Evolutionary conservation across 306 rosid species (phyloP).

Genomic region (Glycine tomentella): DNA sequence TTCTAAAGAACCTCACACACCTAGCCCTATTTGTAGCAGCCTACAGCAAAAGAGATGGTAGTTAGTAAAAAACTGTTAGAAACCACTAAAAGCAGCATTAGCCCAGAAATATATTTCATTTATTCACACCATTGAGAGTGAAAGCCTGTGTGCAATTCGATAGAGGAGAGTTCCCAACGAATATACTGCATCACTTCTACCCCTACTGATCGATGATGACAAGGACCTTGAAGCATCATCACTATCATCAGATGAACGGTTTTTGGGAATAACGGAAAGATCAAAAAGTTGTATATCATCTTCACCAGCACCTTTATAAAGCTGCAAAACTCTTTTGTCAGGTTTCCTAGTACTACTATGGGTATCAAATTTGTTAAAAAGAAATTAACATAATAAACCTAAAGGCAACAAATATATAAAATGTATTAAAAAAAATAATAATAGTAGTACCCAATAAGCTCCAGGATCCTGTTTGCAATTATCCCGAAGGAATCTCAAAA

Average conservation of each 20-base stretch:
- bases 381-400: conserved; percentile 3
- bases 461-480: conserved; percentile 99
- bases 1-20: conserved; percentile 82
- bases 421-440: neutral
- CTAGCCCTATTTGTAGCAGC: conserved; percentile 79
- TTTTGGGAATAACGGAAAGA: conserved; percentile 84
- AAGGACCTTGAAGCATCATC: conserved; percentile 76
- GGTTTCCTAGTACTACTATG: conserved; percentile 35
- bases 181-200: conserved; percentile 83
- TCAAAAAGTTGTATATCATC: conserved; percentile 95
- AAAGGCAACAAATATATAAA: conserved; percentile 16
- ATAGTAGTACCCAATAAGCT: conserved; percentile 95
- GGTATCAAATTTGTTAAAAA: conserved; percentile 18
- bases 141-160: conserved; percentile 93
- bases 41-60: conserved; percentile 60
- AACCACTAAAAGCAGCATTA: conserved; percentile 40
- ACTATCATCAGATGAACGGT: conserved; percentile 62
- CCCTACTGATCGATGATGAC: conserved; percentile 72
- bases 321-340: conserved; percentile 66
- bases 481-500: conserved; percentile 95
- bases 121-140: conserved; percentile 87
- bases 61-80: conserved; percentile 43
- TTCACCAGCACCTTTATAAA: conserved; percentile 95
- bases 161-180: conserved; percentile 91
- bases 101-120: conserved; percentile 28